Evolutionary conservation across 1,139 yeast species (phyloP), one percentile per base, ranked within the genome.

Genomic region (Yamadazyma dendronema): DNA sequence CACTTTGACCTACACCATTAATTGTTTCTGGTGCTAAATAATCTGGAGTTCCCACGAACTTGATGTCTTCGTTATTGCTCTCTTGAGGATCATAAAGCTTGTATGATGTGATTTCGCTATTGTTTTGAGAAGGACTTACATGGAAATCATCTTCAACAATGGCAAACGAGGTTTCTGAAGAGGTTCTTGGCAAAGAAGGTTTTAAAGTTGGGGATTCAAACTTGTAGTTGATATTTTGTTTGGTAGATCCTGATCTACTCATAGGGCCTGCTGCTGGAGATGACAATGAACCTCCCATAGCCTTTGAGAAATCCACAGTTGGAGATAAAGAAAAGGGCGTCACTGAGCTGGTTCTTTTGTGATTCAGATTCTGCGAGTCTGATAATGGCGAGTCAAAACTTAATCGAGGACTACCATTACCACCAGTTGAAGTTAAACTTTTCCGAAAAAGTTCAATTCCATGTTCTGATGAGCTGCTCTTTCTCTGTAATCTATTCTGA

Each of bases 11-110:
- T 5, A 74, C 72, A 23, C 97, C 97, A 33, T 77, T 70, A 45
- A 94, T 88, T 0, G 97, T 90, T 56, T 94, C 99, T 0, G 99
- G 99, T 0, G 99, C 95, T 29, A 94, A 73, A 59, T 94, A 94
- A 56, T 94, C 99, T 0, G 99, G 98, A 0, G 99, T 94, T 0
- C 99, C 99, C 26, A 89, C 96, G 54, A 92, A 90, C 47, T 75
- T 78, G 35, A 65, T 66, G 24, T 56, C 46, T 15, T 59, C 64
- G 25, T 47, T 46, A 38, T 74, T 72, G 24, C 72, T 65, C 35
- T 72, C 75, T 24, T 73, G 71, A 1, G 95, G 94, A 56, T 86
- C 87, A 56, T 79, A 86, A 34, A 87, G 67, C 0, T 88, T 89
- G 50, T 76, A 74, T 28, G 72, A 70, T 14, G 72, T 66, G 4